Base-by-base conservation (phyloP, 768 basidiomycete species). In the Rhodotorula toruloides region DNA sequence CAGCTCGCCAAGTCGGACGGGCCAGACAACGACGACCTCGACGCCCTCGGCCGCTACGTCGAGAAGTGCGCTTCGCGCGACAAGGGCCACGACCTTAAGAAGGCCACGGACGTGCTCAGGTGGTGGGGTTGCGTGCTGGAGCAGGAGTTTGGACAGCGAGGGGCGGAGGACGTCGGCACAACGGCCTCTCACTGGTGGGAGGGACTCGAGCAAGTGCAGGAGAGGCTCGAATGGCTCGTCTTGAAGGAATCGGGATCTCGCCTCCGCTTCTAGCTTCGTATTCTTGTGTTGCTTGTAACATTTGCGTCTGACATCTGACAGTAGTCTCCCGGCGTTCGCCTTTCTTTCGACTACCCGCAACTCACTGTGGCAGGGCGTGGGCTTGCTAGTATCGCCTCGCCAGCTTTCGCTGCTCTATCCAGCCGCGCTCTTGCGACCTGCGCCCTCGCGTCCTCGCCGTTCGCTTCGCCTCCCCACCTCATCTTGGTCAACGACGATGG, bases 81-180 rank as follows among this genome's bases (percentile, higher is more conserved):
- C 27, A 75, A 76, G 56, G 84, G 83, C 50, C 78, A 83, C 10
- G 87, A 89, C 75, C 77, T 90, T 46, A 86, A 87, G 77, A 83
- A 83, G 66, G 87, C 85, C 58, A 77, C 88, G 19, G 83, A 83
- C 32, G 83, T 89, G 25, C 80, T 90, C 81, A 86, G 83, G 73
- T 93, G 87, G 88, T 92, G 90, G 91, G 77, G 85, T 68, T 81
- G 87, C 39, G 75, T 92, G 34, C 76, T 90, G 9, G 61, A 55
- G 27, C 39, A 29, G 5, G 54, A 60, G 57, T 53, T 39, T 11
- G 69, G 61, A 2, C 29, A 44, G 42, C 46, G 27, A 3, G 37
- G 11, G 25, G n/a, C 14, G n/a, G n/a, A 31, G 19, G 11, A 40
- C 14, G 58, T 48, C 2, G 32, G 29, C 31, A 58, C 27, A 14